A percentile compares a stretch with the other conserved stretches of the same genome.
phyloP scores from a whole-genome alignment of 495 filamentous ascomycete genomes.

The Penicillium goetzii region DNA sequence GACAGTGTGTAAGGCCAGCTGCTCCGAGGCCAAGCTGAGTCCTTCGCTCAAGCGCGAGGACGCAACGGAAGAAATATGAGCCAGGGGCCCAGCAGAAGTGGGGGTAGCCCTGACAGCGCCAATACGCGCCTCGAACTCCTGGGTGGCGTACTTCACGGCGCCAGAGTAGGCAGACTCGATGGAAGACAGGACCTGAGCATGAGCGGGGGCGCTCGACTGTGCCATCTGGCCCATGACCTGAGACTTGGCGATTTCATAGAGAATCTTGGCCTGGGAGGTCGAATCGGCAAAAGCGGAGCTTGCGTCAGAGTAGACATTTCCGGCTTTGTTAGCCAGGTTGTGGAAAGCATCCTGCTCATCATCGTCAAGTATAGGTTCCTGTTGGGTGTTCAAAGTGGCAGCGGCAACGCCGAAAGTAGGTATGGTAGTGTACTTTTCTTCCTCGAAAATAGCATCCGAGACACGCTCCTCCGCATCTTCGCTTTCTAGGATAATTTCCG shows the following conservation, averaged over 20 bases:
- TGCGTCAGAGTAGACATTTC: conserved; percentile 54
- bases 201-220: conserved; percentile 65
- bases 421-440: conserved; percentile 9
- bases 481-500: background rate
- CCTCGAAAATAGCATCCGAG: conserved; percentile 12
- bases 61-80: conserved; percentile 66
- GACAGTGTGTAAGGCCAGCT: conserved; percentile 62
- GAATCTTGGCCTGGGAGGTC: conserved; percentile 59
- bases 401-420: conserved; percentile 32
- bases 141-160: conserved; percentile 63
- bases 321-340: conserved; percentile 53
- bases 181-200: conserved; percentile 65
- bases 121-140: conserved; percentile 48
- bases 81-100: conserved; percentile 52
- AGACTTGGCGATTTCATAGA: conserved; percentile 68
- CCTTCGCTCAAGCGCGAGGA: conserved; percentile 66
- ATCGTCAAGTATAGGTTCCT: conserved; percentile 49
- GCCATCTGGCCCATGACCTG: conserved; percentile 66
- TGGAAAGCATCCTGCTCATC: conserved; percentile 53
- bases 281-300: conserved; percentile 66
- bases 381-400: conserved; percentile 24
- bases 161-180: conserved; percentile 71
- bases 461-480: conserved; percentile 6
- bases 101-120: conserved; percentile 26
- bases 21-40: conserved; percentile 64